Base-by-base conservation (phyloP, 352 stramenopile species). In the Phytophthora brassicae region DNA sequence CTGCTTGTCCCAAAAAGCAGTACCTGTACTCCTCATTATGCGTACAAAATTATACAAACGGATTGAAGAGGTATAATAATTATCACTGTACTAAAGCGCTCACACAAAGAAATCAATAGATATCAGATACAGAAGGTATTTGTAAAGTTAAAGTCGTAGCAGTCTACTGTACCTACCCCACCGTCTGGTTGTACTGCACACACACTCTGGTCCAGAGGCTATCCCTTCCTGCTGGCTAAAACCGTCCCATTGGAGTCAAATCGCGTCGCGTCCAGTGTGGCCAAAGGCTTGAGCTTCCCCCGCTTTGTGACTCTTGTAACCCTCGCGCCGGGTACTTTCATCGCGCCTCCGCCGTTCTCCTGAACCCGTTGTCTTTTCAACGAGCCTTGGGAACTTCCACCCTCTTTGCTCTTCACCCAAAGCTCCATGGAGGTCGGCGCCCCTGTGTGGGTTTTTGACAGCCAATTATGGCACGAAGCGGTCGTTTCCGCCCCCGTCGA, bases 361-460 rank as follows among this genome's bases (percentile, higher is more conserved):
- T 68, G 61, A 65, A 6, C 31, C 28, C 44, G 38, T 49, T n/a
- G 19, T 26, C 7, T 8, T 28, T 17, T 24, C 26, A 29, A 24
- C 4, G 4, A 49, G 22, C 26, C 29, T 11, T 9, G 55, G 49
- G 56, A 56, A 35, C 16, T 19, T 47, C 38, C 26, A n/a, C n/a
- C n/a, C n/a, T n/a, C n/a, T n/a, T n/a, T n/a, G n/a, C n/a, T n/a
- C n/a, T n/a, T n/a, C n/a, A n/a, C n/a, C n/a, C n/a, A n/a, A n/a
- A n/a, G n/a, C 47, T 28, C 17, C 1, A 94, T 94, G 85, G 83
- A 94, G 48, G 72, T 86, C 49, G 81, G 86, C 17, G 68, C 83
- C 16, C 64, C 81, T 33, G 82, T 94, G 43, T 94, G 86, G 86
- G 81, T 89, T 59, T 83, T 91, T 41, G 74, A 89, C 47, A 63